Evolutionary conservation across 192 early-diverging fungal species (phyloP).

Genomic region (Backusella morwellensis): DNA sequence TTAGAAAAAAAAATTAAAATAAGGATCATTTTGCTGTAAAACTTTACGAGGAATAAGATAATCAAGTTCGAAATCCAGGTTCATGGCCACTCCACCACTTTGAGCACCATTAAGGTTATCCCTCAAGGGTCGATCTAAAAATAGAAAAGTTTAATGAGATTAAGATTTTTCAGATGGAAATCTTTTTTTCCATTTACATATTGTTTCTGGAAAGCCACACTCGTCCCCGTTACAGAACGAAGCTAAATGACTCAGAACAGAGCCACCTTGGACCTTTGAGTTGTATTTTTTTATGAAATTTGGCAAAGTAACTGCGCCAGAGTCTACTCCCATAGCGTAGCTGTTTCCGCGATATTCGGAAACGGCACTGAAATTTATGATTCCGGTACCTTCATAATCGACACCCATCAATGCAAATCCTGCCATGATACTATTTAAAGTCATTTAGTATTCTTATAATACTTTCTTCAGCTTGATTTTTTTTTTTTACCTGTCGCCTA

Average conservation of each 20-base stretch:
- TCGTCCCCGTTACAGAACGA: neutral
- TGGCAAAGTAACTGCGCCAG: constrained; percentile 37
- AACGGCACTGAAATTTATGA: constrained; percentile 29
- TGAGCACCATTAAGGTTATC: constrained; percentile 51
- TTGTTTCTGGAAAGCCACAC: neutral
- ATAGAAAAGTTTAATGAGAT: neutral
- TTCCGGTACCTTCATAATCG: constrained; percentile 8
- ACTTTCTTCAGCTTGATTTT: neutral
- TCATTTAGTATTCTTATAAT: neutral
- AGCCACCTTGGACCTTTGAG: constrained; percentile 34
- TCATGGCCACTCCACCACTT: constrained; percentile 44
- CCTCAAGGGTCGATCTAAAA: constrained; percentile 9
- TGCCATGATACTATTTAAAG: constrained; percentile 45
- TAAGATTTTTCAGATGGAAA: neutral
- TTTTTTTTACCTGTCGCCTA: constrained; percentile 44
- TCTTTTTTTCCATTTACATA: neutral
- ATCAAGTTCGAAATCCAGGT: constrained; percentile 43
- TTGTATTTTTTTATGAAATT: constrained; percentile 47
- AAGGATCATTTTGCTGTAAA: neutral
- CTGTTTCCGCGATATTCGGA: constrained; percentile 50
- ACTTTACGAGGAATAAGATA: constrained; percentile 36
- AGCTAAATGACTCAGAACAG: constrained; percentile 37
- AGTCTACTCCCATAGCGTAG: constrained; percentile 52
- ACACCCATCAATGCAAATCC: constrained; percentile 49
- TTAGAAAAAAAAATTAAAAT: neutral